Evolutionary conservation across 768 basidiomycete genomes (phyloP).

Genomic region (Termitomyces sp.): DNA sequence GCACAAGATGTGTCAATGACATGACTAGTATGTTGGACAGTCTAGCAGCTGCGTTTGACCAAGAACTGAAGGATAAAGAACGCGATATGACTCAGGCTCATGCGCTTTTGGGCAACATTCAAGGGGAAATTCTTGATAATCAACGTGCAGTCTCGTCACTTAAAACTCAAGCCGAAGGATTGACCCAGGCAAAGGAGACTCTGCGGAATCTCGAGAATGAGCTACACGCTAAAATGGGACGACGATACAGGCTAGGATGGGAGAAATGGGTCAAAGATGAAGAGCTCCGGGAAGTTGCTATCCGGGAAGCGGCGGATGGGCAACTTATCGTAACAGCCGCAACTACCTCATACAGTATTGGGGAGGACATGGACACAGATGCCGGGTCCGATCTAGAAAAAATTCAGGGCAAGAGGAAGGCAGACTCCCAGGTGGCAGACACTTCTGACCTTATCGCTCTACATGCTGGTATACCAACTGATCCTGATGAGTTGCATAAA

Average conservation of each 20-base stretch:
- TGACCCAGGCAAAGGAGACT: conserved; percentile 51
- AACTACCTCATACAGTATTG: conserved; percentile 39
- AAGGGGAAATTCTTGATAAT: conserved; percentile 85
- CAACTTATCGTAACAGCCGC: conserved; percentile 40
- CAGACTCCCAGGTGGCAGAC: conserved; percentile 44
- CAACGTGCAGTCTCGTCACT: conserved; percentile 71
- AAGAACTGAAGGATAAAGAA: conserved; percentile 88
- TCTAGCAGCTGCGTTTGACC: conserved; percentile 85
- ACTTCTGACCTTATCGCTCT: conserved; percentile 58
- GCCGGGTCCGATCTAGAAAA: conserved; percentile 35
- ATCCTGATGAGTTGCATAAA: conserved; percentile 45
- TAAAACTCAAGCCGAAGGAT: conserved; percentile 58
- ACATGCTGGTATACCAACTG: conserved; percentile 50
- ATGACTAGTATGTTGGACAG: conserved; percentile 83
- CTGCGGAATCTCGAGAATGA: conserved; percentile 61
- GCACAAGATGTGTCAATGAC: conserved; percentile 79
- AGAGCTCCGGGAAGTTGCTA: conserved; percentile 65
- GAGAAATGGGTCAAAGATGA: conserved; percentile 91
- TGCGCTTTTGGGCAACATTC: conserved; percentile 78
- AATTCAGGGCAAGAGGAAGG: conserved; percentile 51
- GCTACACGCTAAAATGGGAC: conserved; percentile 71
- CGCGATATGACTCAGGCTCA: conserved; percentile 88
- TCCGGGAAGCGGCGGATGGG: conserved; percentile 60
- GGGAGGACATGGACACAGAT: conserved; percentile 38
- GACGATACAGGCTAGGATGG: conserved; percentile 80